Base-by-base conservation (phyloP, 805 yeast genomes). In the Ogataea allantospora region DNA sequence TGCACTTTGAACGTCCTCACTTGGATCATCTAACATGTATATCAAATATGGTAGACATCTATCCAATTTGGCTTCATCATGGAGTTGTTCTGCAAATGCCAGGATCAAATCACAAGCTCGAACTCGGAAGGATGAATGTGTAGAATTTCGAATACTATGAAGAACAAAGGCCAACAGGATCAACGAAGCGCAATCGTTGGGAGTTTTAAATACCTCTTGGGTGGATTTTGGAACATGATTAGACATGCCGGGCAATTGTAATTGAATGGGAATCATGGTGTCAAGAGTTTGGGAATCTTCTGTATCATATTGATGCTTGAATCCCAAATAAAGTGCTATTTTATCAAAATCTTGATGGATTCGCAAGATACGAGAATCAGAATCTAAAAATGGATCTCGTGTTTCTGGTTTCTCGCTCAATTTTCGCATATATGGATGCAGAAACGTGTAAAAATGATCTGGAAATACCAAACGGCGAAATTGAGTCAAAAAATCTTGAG, bases 41-140 rank as follows among this genome's bases (percentile, higher is more conserved):
- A 86, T 73, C 16, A 93, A 58, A 54, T 83, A 87, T 0, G 99
- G 98, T 16, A 93, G 59, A 21, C 88, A 78, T 30, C 97, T 63
- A 57, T 93, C 97, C 26, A 93, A 65, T 55, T 88, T 91, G 11
- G 80, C 80, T 40, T 85, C 95, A 55, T 93, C 98, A 16, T 77
- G 75, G 2, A 88, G 67, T 40, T 77, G 74, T 52, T 86, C 95
- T 2, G 91, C 77, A 13, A 91, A 68, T 0, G 87, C 84, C 7
- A 86, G 58, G 1, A 93, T 72, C 44, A 89, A 61, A 52, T 88
- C 93, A 44, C 95, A 71, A 1, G 89, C 91, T 51, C 77, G 75
- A 7, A 81, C 57, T 43, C 86, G 68, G 27, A 80, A 76, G 0
- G 73, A 54, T 1, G 87, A 79, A 17, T 75, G 73, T 6, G 75